Evolutionary conservation across 805 yeast genomes (phyloP).

Genomic region (Candida ortonii): DNA sequence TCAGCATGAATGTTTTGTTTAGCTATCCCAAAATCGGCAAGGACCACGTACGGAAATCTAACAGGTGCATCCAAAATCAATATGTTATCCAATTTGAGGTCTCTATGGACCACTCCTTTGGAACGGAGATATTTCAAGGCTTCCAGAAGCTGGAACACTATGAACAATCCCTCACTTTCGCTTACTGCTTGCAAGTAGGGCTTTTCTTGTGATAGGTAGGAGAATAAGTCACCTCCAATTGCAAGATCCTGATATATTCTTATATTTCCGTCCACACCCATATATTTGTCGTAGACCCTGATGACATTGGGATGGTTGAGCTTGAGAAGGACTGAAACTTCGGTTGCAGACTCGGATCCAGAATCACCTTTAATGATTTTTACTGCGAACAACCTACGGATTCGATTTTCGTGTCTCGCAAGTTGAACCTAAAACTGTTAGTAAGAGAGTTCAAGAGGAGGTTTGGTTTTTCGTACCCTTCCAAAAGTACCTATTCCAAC

Average conservation of each 20-base stretch:
- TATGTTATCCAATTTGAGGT: conserved; percentile 66
- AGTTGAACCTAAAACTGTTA: conserved; percentile 29
- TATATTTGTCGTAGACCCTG: conserved; percentile 64
- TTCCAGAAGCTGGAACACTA: conserved; percentile 52
- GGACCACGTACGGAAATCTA: conserved; percentile 49
- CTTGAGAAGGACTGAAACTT: conserved; percentile 53
- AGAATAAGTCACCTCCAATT: conserved; percentile 93
- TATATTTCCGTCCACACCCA: conserved; percentile 71
- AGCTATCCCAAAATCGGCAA: conserved; percentile 68
- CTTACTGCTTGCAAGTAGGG: conserved; percentile 38
- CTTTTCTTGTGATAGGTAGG: conserved; percentile 72
- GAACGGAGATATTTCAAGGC: conserved; percentile 57
- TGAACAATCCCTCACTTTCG: conserved; percentile 53
- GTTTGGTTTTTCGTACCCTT: conserved; percentile 34
- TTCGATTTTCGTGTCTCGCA: conserved; percentile 27
- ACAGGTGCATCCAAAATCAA: conserved; percentile 53
- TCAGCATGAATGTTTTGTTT: conserved; percentile 20
- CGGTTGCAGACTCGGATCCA: conserved; percentile 33
- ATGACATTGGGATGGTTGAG: conserved; percentile 90
- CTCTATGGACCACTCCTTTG: conserved; percentile 59
- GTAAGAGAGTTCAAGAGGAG: conserved; percentile 3
- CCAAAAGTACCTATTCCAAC: conserved; percentile 63
- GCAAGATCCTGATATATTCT: conserved; percentile 94
- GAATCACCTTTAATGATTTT: conserved; percentile 36
- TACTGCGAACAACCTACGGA: conserved; percentile 43